Conservation (phyloP, 78 protist species). For the Polysphondylium violaceum region DNA sequence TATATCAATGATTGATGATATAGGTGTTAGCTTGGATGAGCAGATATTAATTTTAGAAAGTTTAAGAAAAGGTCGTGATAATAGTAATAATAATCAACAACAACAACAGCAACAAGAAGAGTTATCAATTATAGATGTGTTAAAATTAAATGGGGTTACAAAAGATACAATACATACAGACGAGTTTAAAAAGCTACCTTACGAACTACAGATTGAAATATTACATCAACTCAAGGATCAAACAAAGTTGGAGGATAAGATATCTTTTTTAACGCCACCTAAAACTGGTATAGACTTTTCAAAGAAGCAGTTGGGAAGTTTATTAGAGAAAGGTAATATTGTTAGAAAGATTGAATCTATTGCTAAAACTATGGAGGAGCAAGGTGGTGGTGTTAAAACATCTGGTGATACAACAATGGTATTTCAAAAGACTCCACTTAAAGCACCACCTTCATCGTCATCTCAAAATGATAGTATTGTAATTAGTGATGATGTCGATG, state of each 20-base stretch:
- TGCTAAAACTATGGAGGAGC: background rate
- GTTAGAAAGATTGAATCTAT: constrained; percentile 33
- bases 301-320: constrained; percentile 21
- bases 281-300: constrained; percentile 55
- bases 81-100: background rate
- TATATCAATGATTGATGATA: background rate
- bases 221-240: constrained; percentile 20
- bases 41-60: background rate
- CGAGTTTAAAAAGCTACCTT: constrained; percentile 43
- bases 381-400: background rate
- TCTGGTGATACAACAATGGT: constrained; percentile 19
- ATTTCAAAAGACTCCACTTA: constrained; percentile 26
- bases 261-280: background rate
- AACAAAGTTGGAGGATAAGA: constrained; percentile 20
- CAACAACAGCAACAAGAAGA: background rate
- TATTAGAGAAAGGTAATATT: constrained; percentile 43
- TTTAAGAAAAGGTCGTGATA: background rate
- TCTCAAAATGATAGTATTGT: too few species aligned
- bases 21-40: background rate
- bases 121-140: background rate
- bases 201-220: constrained; percentile 58
- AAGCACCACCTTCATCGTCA: background rate
- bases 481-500: too few species aligned
- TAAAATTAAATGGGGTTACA: constrained; percentile 19
- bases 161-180: constrained; percentile 10